Evolutionary conservation across 805 yeast species (phyloP).

Genomic region (Candida chauliodis): DNA sequence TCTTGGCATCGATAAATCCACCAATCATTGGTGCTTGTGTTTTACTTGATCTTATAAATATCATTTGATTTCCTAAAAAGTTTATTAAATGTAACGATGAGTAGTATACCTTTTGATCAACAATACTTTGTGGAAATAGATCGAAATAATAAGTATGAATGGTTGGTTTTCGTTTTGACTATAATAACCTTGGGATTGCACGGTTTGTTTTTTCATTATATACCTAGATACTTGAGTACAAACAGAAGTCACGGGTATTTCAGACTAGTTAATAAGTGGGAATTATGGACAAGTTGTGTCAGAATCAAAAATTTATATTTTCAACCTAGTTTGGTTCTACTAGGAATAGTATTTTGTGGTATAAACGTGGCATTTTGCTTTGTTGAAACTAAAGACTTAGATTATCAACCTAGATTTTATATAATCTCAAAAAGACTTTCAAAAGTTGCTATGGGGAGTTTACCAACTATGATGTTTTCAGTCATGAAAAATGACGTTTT

Average conservation of each 20-base stretch:
- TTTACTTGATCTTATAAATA: conserved; percentile 1
- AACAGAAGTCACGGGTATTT: conserved; percentile 19
- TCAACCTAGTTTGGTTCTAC: conserved; percentile 40
- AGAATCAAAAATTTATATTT: conserved; percentile 20
- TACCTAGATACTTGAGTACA: conserved; percentile 26
- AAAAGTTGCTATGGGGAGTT: conserved; percentile 37
- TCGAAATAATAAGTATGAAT: conserved; percentile 33
- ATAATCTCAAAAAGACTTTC: conserved; percentile 42
- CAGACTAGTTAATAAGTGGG: conserved; percentile 25
- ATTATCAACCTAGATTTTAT: conserved; percentile 37
- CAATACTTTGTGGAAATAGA: conserved; percentile 39
- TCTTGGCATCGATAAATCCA: conserved; percentile 8
- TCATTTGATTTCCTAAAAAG: conserved; percentile 2
- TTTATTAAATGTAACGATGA: conserved; percentile 25
- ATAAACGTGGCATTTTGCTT: conserved; percentile 26
- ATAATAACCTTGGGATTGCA: conserved; percentile 26
- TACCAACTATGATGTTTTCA: conserved; percentile 35
- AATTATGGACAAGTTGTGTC: conserved; percentile 20
- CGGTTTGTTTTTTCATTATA: conserved; percentile 42
- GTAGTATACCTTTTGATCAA: conserved; percentile 18
- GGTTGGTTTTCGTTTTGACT: conserved; percentile 29
- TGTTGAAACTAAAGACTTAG: conserved; percentile 34
- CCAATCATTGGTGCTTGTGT: conserved; percentile 2
- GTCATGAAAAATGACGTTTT: conserved; percentile 39
- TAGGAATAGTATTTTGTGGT: conserved; percentile 24